These are phyloP conservation scores for Calonectria pteridis DNA, from an alignment of 2,329 filamentous ascomycete genomes.

Conservation along the genomic window DNA sequence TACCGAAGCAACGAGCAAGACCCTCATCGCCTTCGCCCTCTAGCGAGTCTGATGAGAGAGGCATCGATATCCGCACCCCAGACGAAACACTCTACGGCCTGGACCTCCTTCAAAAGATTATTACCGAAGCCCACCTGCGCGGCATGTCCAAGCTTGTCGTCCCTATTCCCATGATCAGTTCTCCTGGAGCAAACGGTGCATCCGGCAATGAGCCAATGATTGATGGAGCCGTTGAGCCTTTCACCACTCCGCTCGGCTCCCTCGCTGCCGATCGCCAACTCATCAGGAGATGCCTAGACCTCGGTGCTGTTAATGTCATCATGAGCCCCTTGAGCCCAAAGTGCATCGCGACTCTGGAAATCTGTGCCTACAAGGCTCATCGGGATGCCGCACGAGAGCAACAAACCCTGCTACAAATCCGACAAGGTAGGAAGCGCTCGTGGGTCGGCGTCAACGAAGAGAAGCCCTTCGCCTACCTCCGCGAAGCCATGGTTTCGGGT, in stretches of 20 bases:
- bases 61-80: slow-evolving; percentile 56
- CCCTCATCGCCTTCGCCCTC: slow-evolving; percentile 61
- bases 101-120: slow-evolving; percentile 66
- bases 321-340: slow-evolving; percentile 82
- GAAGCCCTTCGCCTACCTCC: slow-evolving; percentile 88
- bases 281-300: slow-evolving; percentile 82
- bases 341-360: slow-evolving; percentile 79
- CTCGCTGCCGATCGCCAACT: slow-evolving; percentile 53
- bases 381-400: slow-evolving; percentile 82
- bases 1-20: slow-evolving; percentile 49
- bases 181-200: slow-evolving; percentile 47
- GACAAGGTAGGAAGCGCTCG: slow-evolving; percentile 84
- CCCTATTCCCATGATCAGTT: slow-evolving; percentile 66
- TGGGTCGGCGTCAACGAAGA: slow-evolving; percentile 91
- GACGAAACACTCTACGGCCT: slow-evolving; percentile 68
- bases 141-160: slow-evolving; percentile 69
- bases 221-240: slow-evolving; percentile 54
- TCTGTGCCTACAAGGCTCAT: slow-evolving; percentile 86
- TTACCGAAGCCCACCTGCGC: slow-evolving; percentile 69
- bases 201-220: slow-evolving; percentile 50
- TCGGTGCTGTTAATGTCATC: slow-evolving; percentile 88
- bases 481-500: slow-evolving; percentile 93
- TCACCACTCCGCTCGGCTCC: slow-evolving; percentile 39
- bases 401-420: slow-evolving; percentile 77
- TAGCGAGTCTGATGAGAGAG: slow-evolving; percentile 50